Base-by-base conservation (phyloP, 805 yeast species). In the Lachancea sp. region DNA sequence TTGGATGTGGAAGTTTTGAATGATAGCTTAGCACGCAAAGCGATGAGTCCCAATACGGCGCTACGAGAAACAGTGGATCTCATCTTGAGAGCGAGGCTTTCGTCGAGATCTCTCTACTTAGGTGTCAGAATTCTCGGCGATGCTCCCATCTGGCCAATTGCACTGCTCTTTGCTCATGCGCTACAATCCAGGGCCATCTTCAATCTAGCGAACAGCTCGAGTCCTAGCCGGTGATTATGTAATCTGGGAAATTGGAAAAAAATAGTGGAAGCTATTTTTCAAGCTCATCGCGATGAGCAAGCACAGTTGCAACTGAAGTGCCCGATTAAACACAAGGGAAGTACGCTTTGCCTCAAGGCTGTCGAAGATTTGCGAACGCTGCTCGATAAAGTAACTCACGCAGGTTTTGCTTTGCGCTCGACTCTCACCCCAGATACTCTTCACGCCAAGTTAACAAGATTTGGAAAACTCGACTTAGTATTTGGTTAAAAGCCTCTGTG, bases 61-160 rank as follows among this genome's bases (percentile, higher is more conserved):
- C 52, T 64, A n/a, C 58, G 64, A 19, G 72, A 66, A 51, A 75
- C 76, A 1, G 66, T 77, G 17, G 68, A 71, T 9, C 70, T 77
- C 18, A 75, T 81, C 38, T 61, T 67, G 35, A 67, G 67, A 41
- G 77, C 78, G 12, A 69, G 75, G 58, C 67, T 78, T 42, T 77
- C 81, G 16, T 69, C 75, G 41, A 74, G 80, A 57, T 72, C 81
- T 17, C 63, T 85, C 34, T 80, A 82, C 45, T 63, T 85, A 32
- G 95, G 93, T 34, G 85, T 85, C 11, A 69, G 88, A 54, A 81
- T 85, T 26, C 68, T 85, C 42, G 88, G 89, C 3, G 93, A 85
- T 68, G 90, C 90, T 0, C 93, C 93, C 13, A 82, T 85, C 20
- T 85, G 95, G 95, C 93, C 93, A 0, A 74, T 84, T 41, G 85